phyloP scores from a whole-genome alignment of 2,329 filamentous ascomycete species.

The Colletotrichum tanaceti region DNA sequence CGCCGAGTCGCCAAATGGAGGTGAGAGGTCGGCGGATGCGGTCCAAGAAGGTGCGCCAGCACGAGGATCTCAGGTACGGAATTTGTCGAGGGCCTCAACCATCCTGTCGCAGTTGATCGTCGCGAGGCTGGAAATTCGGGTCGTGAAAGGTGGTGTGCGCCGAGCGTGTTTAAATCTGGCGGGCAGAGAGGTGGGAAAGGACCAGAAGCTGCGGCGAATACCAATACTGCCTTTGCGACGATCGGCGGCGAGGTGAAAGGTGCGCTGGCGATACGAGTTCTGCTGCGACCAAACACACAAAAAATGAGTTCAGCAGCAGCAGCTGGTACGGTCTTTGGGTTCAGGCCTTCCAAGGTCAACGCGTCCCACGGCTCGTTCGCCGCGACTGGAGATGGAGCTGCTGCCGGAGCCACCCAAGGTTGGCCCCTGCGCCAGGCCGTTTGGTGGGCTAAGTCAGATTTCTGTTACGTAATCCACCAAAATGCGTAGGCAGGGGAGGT shows the following conservation, averaged over 20 bases:
- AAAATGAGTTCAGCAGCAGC: slow-evolving; percentile 35
- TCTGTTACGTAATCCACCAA: slow-evolving; percentile 19
- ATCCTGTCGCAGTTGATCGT: slow-evolving; percentile 37
- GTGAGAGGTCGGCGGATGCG: slow-evolving; percentile 18
- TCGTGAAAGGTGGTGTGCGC: slow-evolving; percentile 11
- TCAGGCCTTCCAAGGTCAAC: slow-evolving; percentile 35
- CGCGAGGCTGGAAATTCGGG: slow-evolving; percentile 18
- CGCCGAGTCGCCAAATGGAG: background rate
- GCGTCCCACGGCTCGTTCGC: slow-evolving; percentile 36
- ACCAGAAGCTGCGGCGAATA: slow-evolving; percentile 5
- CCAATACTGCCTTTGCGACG: background rate
- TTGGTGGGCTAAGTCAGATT: slow-evolving; percentile 10
- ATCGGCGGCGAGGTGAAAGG: slow-evolving; percentile 1
- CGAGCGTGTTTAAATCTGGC: slow-evolving; percentile 2
- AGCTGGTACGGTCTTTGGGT: slow-evolving; percentile 15
- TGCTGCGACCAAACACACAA: slow-evolving; percentile 34
- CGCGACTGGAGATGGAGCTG: slow-evolving; percentile 39
- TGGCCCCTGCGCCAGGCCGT: slow-evolving; percentile 21
- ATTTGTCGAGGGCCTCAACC: slow-evolving; percentile 28
- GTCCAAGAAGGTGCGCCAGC: slow-evolving; percentile 34
- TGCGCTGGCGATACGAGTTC: slow-evolving; percentile 2
- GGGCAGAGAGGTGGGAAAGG: too few relatives aligned
- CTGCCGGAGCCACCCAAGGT: slow-evolving; percentile 28
- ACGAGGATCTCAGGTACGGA: slow-evolving; percentile 37
- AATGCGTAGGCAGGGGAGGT: background rate